phyloP scores from a whole-genome alignment of 108 stramenopile genomes.

The Cyclotella baltica region DNA sequence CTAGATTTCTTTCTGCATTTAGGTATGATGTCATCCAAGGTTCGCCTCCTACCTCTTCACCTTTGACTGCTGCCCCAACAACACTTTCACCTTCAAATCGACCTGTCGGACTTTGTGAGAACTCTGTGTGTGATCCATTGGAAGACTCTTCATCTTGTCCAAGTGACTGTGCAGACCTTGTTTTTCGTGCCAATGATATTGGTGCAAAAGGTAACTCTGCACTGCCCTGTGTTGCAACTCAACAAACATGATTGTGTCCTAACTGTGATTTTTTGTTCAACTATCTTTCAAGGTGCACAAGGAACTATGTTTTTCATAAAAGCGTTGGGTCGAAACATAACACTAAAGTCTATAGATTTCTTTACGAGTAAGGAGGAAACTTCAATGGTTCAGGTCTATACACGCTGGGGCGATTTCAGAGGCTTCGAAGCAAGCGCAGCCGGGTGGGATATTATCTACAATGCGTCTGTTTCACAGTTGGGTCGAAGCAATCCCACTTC shows the following conservation, averaged over 20 bases:
- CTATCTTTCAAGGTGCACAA: not conserved
- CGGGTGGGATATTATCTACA: constrained; percentile 13
- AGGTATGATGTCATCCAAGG: not conserved
- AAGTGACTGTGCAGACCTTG: not conserved
- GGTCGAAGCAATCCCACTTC: constrained; percentile 2
- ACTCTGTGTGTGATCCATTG: not conserved
- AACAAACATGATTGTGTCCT: not conserved
- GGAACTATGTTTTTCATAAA: constrained; percentile 15
- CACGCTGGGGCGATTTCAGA: constrained; percentile 1
- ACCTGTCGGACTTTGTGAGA: not conserved
- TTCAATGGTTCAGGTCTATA: constrained; percentile 10
- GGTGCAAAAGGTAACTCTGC: not conserved
- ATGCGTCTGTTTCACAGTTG: not conserved
- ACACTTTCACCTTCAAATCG: too few relatives aligned
- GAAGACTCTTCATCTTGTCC: constrained; percentile 5
- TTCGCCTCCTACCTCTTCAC: not conserved
- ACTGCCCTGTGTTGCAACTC: not conserved
- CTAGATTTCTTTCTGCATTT: not conserved
- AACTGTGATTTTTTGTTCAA: not conserved
- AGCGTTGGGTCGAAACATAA: not conserved
- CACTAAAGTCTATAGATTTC: constrained; percentile 12
- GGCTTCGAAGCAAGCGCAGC: constrained; percentile 4
- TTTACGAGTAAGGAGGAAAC: not conserved
- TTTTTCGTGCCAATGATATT: not conserved
- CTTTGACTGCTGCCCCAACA: not conserved